phyloP scores from a whole-genome alignment of 768 basidiomycete species.

The Amanita inopinata region DNA sequence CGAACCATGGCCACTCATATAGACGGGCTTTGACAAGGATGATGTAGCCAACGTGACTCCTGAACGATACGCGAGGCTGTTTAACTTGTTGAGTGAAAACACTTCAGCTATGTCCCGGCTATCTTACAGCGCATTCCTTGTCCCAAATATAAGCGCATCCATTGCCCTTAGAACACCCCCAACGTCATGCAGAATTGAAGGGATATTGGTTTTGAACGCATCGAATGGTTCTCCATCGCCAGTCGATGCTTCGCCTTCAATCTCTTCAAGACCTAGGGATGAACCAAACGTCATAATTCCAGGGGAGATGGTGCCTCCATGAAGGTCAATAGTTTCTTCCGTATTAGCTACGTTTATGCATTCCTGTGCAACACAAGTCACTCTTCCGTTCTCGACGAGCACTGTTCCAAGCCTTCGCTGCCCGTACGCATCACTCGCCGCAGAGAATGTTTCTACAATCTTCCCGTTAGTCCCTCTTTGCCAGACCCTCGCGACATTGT shows the following conservation, averaged over 20 bases:
- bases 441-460: slow-evolving; percentile 23
- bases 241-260: slow-evolving; percentile 59
- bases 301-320: slow-evolving; percentile 58
- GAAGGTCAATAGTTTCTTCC: slow-evolving; percentile 42
- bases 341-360: slow-evolving; percentile 20
- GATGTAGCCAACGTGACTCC: slow-evolving; percentile 59
- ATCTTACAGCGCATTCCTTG: slow-evolving; percentile 64
- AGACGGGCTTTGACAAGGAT: slow-evolving; percentile 33
- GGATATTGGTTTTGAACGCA: slow-evolving; percentile 36
- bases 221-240: slow-evolving; percentile 52
- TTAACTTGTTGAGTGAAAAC: slow-evolving; percentile 1
- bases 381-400: slow-evolving; percentile 38
- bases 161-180: slow-evolving; percentile 52
- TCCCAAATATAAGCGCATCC: slow-evolving; percentile 65
- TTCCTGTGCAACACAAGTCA: slow-evolving; percentile 37
- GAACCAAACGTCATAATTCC: slow-evolving; percentile 63
- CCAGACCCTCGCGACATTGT: slow-evolving; percentile 54
- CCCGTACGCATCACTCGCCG: slow-evolving; percentile 13
- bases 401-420: slow-evolving; percentile 22
- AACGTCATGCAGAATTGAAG: slow-evolving; percentile 35
- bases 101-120: neutral
- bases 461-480: slow-evolving; percentile 20
- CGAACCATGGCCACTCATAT: slow-evolving; percentile 22
- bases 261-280: slow-evolving; percentile 67
- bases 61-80: slow-evolving; percentile 52